Evolutionary conservation across 2,329 filamentous ascomycete species (phyloP).

Genomic region (Monascus ruber): DNA sequence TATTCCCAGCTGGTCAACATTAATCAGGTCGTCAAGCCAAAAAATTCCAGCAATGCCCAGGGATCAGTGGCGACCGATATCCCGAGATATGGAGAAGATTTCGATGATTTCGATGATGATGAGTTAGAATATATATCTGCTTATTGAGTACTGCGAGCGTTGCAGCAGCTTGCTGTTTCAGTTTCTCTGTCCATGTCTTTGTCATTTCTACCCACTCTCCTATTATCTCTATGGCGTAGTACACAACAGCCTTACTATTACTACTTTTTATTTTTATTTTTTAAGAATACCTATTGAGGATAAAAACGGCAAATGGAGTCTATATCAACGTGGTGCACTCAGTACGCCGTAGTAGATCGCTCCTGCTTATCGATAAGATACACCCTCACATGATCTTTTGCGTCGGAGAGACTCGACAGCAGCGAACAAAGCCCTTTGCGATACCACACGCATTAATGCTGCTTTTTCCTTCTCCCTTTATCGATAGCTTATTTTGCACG

Average conservation of each 20-base stretch:
- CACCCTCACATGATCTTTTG: neutral
- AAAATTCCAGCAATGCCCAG: conserved; percentile 14
- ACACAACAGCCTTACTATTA: conserved; percentile 1
- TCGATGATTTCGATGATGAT: conserved; percentile 37
- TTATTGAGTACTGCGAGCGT: conserved; percentile 2
- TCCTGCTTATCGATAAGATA: conserved; percentile 7
- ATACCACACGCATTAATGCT: too few species aligned
- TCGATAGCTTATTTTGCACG: too few species aligned
- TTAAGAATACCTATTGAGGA: too few species aligned
- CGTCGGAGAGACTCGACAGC: too few species aligned
- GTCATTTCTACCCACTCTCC: neutral
- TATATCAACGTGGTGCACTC: neutral
- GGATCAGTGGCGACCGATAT: conserved; percentile 16
- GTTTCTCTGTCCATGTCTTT: neutral
- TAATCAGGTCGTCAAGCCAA: conserved; percentile 39
- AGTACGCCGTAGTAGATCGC: neutral
- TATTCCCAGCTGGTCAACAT: conserved; percentile 72
- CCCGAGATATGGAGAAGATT: conserved; percentile 13
- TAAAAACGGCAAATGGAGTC: neutral
- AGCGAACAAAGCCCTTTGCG: too few species aligned
- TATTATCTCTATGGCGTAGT: neutral
- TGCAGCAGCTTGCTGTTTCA: conserved; percentile 6
- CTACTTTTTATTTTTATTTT: too few species aligned
- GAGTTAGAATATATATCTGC: conserved; percentile 9
- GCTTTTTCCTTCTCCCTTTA: too few species aligned